phyloP scores from a whole-genome alignment of 495 filamentous ascomycete species.

The Articulospora tetracladia region DNA sequence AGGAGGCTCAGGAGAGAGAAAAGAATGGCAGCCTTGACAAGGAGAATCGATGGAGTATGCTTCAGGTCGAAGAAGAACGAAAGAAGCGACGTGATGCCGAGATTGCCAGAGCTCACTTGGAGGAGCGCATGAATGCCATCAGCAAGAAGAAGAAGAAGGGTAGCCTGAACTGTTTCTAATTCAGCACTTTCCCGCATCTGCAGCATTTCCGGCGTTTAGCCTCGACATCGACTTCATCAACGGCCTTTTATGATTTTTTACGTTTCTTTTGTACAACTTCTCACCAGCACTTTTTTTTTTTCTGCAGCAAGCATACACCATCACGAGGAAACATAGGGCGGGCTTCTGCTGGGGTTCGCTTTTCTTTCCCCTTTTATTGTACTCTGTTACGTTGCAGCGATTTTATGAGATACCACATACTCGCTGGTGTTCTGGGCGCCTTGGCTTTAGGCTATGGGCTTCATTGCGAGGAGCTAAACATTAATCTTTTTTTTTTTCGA shows the following conservation, averaged over 20 bases:
- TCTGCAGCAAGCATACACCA: not conserved
- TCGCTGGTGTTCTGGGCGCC: not conserved
- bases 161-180: constrained; percentile 92
- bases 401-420: not conserved
- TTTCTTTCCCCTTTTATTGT: not conserved
- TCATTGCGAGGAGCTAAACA: not conserved
- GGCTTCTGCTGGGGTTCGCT: not conserved
- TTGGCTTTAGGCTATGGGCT: not conserved
- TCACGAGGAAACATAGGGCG: not conserved
- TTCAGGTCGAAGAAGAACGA: constrained; percentile 91
- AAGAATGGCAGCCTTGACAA: constrained; percentile 48
- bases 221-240: not conserved
- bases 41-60: constrained; percentile 75
- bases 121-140: constrained; percentile 91
- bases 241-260: not conserved
- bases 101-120: constrained; percentile 75
- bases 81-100: constrained; percentile 85
- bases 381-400: not conserved
- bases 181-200: not conserved
- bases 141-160: constrained; percentile 96
- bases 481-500: not conserved
- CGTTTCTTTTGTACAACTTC: not conserved
- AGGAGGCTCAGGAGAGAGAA: constrained; percentile 46
- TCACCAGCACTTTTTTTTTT: not conserved
- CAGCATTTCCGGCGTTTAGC: not conserved